A percentile compares a stretch with the other conserved stretches of the same genome.
Conservation (phyloP, 495 filamentous ascomycete genomes). For the Penicillium manginii region DNA sequence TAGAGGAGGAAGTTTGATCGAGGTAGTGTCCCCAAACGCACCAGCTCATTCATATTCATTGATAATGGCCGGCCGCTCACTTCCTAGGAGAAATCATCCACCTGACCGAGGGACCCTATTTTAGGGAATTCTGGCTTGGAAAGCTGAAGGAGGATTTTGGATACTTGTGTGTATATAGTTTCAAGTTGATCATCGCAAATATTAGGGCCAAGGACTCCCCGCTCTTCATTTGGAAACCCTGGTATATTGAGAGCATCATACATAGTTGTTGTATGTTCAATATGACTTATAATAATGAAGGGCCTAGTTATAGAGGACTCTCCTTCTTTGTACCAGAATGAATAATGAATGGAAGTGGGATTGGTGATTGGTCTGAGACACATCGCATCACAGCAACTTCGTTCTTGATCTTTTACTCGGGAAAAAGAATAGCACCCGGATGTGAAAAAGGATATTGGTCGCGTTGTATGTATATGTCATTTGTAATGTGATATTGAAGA, state of each 20-base stretch:
- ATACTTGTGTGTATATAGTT: conserved; percentile 36
- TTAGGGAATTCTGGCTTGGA: conserved; percentile 29
- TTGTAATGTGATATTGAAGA: conserved; percentile 18
- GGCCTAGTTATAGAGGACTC: conserved; percentile 32
- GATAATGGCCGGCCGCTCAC: conserved; percentile 27
- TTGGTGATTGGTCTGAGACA: conserved; percentile 37
- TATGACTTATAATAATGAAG: conserved; percentile 47
- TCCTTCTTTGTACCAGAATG: conserved; percentile 32
- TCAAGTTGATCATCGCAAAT: conserved; percentile 33
- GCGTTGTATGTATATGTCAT: conserved; percentile 15
- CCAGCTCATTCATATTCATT: conserved; percentile 38
- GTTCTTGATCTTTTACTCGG: conserved; percentile 39
- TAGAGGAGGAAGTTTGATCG: conserved; percentile 34
- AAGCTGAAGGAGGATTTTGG: conserved; percentile 40
- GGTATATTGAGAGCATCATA: conserved; percentile 35
- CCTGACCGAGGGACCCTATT: conserved; percentile 42
- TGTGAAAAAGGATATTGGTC: conserved; percentile 13
- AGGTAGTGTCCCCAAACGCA: conserved; percentile 29
- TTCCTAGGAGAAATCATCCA: conserved; percentile 27
- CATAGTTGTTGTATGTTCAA: conserved; percentile 37
- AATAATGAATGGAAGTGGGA: conserved; percentile 18
- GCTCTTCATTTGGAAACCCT: conserved; percentile 14
- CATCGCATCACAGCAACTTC: conserved; percentile 50
- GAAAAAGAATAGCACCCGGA: conserved; percentile 26
- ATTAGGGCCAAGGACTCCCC: conserved; percentile 32